Conservation (phyloP, 2,329 filamentous ascomycete species). For the Amesomyces nigricolor region DNA sequence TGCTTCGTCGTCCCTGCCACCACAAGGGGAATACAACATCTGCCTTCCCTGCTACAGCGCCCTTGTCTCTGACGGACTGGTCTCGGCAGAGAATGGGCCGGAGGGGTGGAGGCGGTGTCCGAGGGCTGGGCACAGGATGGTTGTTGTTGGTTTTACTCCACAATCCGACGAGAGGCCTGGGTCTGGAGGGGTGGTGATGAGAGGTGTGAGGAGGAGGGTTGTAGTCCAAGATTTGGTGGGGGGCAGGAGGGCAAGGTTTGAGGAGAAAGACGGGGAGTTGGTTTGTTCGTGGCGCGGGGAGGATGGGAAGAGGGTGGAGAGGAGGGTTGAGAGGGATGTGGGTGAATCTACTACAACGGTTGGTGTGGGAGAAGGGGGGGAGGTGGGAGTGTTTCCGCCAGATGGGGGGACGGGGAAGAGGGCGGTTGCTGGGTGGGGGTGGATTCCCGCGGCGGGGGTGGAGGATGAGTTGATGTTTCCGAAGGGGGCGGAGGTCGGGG, state of each 20-base stretch:
- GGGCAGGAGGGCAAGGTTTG: constrained; percentile 62
- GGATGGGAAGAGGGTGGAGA: constrained; percentile 34
- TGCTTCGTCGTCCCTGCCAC: constrained; percentile 33
- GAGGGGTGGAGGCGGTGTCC: constrained; percentile 80
- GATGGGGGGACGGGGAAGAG: constrained; percentile 66
- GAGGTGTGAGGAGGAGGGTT: constrained; percentile 50
- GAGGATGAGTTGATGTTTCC: constrained; percentile 81
- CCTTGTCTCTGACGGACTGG: constrained; percentile 56
- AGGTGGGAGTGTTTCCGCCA: constrained; percentile 54
- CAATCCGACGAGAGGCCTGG: constrained; percentile 36
- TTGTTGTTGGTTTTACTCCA: constrained; percentile 64
- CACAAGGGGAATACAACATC: constrained; percentile 76
- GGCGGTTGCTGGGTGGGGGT: constrained; percentile 66
- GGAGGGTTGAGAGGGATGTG: constrained; percentile 49
- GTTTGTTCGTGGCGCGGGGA: constrained; percentile 48
- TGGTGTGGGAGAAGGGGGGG: constrained; percentile 24
- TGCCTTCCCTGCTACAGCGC: constrained; percentile 72
- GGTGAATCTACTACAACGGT: constrained; percentile 31
- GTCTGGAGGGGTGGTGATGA: neutral
- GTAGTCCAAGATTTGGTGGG: constrained; percentile 72
- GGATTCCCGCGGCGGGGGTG: constrained; percentile 61
- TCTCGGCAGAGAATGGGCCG: constrained; percentile 69
- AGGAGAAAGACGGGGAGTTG: constrained; percentile 39
- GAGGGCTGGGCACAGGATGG: constrained; percentile 71
- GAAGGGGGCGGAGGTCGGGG: constrained; percentile 71